Conservation (phyloP, 108 stramenopile species). For the Cyclotella choctawhatcheeana region DNA sequence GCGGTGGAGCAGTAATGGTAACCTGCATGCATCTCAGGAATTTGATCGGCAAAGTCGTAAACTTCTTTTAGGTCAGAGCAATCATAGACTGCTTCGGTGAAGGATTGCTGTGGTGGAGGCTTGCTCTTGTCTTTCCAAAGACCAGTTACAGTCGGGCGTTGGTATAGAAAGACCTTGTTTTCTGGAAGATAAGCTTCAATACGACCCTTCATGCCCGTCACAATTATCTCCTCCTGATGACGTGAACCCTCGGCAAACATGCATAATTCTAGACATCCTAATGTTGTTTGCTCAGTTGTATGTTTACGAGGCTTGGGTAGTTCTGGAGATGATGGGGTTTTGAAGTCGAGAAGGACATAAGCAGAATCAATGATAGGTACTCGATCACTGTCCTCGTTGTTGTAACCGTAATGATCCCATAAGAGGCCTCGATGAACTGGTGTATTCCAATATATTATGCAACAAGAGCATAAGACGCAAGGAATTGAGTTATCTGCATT, state of each 20-base stretch:
- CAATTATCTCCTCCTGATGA: constrained; percentile 90
- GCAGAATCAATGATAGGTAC: constrained; percentile 85
- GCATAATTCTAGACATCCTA: constrained; percentile 84
- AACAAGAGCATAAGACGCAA: neutral
- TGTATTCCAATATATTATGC: neutral
- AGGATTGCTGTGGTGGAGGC: constrained; percentile 70
- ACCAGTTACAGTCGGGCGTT: constrained; percentile 54
- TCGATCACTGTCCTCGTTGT: constrained; percentile 35
- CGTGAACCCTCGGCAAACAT: constrained; percentile 88
- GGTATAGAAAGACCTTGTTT: constrained; percentile 81
- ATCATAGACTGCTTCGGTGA: constrained; percentile 66
- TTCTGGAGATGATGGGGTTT: constrained; percentile 1
- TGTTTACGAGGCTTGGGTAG: neutral
- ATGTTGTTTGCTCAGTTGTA: constrained; percentile 36
- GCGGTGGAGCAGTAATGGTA: constrained; percentile 87
- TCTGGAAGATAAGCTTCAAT: constrained; percentile 87
- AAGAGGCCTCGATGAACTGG: constrained; percentile 71
- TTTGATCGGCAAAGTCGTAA: constrained; percentile 60
- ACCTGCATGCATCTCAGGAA: constrained; percentile 74
- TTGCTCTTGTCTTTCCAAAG: constrained; percentile 73
- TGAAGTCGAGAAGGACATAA: constrained; percentile 78
- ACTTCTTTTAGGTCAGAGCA: constrained; percentile 74
- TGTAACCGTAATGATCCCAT: constrained; percentile 59
- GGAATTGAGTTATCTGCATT: too few relatives aligned
- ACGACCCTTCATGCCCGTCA: constrained; percentile 84